Evolutionary conservation across 1,284 basidiomycete genomes (phyloP).

Genomic region (Ceratobasidium sp.): DNA sequence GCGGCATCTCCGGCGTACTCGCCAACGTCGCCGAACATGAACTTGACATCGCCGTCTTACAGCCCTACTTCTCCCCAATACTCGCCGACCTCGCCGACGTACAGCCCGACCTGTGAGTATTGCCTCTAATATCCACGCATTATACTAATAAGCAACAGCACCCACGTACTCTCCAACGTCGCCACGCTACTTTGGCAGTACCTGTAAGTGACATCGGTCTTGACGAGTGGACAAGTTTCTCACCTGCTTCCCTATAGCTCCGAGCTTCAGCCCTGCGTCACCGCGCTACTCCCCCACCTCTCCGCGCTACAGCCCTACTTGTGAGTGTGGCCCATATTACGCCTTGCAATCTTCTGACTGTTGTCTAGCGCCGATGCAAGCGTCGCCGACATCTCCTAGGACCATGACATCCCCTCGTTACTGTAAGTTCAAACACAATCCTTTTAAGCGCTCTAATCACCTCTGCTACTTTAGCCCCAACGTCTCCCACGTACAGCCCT

Average conservation of each 20-base stretch:
- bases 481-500: constrained; percentile 76
- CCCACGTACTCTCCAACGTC: constrained; percentile 88
- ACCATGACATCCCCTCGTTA: constrained; percentile 89
- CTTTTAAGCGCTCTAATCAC: constrained; percentile 54
- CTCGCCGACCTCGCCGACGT: constrained; percentile 76
- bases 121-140: constrained; percentile 76
- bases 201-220: constrained; percentile 12
- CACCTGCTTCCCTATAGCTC: constrained; percentile 68
- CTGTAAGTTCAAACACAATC: constrained; percentile 61
- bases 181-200: constrained; percentile 64
- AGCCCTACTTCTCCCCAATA: constrained; percentile 80
- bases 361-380: constrained; percentile 66
- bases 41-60: constrained; percentile 65
- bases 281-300: constrained; percentile 85
- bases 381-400: constrained; percentile 83
- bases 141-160: constrained; percentile 57
- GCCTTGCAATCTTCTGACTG: constrained; percentile 42
- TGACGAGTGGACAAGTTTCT: not conserved
- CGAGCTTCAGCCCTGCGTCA: constrained; percentile 84
- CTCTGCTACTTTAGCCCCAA: constrained; percentile 81
- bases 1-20: constrained; percentile 86
- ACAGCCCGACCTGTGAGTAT: constrained; percentile 48
- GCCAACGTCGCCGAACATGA: constrained; percentile 61
- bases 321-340: constrained; percentile 42
- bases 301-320: constrained; percentile 83